Base-by-base conservation (phyloP, 768 basidiomycete genomes). In the Tubosaeta brunneosetosa region DNA sequence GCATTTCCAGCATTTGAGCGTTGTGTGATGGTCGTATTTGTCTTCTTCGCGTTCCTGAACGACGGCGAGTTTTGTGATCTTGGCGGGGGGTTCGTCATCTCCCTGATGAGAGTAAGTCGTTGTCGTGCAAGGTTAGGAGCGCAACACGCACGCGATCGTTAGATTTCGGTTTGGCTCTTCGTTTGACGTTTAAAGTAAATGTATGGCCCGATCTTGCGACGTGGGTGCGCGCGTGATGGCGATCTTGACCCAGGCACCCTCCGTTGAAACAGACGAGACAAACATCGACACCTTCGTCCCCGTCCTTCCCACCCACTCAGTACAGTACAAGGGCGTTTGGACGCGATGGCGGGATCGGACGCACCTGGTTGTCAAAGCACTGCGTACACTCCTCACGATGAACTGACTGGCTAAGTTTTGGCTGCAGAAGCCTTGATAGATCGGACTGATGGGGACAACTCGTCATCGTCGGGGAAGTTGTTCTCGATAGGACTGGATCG, bases 261-360 rank as follows among this genome's bases (percentile, higher is more conserved):
- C 97, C 97, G 61, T 94, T 98, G 80, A 94, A 99, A 74, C 95
- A 99, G 22, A 68, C 69, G 50, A 99, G 74, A 69, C 95, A 99
- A 48, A 97, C 88, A 60, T 97, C 88, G 55, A 97, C 73, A 6
- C 95, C 95, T 12, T 75, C 69, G 0, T 84, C 77, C 3, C 72
- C 70, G 65, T 94, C 92, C 88, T 94, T 16, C 60, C 22, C 40
- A 32, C 19, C 25, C 19, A 27, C 27, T 52, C 44, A 47, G 49
- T 50, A 40, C 17, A 13, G 16, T n/a, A 12, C 11, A 17, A n/a
- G 2, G 26, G 12, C 11, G 31, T 32, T 47, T 27, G 1, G 6
- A 37, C 14, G 40, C 34, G 51, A 60, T 52, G 32, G 36, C 8
- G 11, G 25, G 50, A 56, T 57, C 52, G 46, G 3, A 46, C 66